Base-by-base conservation (phyloP, 345 rosid species). In the Populus simonii region DNA sequence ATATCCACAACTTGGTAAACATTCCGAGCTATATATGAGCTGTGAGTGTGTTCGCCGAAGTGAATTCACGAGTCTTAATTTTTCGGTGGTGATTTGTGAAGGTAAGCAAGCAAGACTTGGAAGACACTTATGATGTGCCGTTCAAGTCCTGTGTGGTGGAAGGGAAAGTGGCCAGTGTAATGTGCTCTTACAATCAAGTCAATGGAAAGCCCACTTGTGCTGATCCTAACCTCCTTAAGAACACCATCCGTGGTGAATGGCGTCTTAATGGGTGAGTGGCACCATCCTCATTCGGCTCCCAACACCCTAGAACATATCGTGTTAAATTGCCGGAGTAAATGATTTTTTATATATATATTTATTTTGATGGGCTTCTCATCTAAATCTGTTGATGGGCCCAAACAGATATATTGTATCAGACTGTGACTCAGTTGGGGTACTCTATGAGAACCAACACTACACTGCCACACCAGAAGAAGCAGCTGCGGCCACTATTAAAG, bases 151-250 rank as follows among this genome's bases (percentile, higher is more conserved):
- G 99, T 70, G 99, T 96, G 36, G 79, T 81, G 81, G 96, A 93
- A 61, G 99, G 99, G 36, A 88, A 83, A 11, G 99, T 93, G 8
- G 97, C 98, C 0, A 93, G 99, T 83, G 97, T 96, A 1, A 96
- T 96, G 99, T 96, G 99, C 79, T 96, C 99, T 31, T 96, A 96
- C 82, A 93, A 96, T 77, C 99, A 92, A 85, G 98, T 96, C 10
- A 96, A 93, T 17, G 99, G 99, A 23, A 88, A 90, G 72, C 99
- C 99, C 18, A 90, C 99, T 1, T 96, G 99, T 77, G 99, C 99
- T 12, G 99, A 96, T 66, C 89, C 89, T 59, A 75, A 83, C 78
- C 92, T 96, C 27, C 92, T 96, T 41, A 91, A 87, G 75, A 79
- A 81, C 83, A 96, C 94, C 4, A 90, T 96, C 80, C 93, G 98